Evolutionary conservation across 345 rosid species (phyloP).

Genomic region (Mallotus nudiflorus): DNA sequence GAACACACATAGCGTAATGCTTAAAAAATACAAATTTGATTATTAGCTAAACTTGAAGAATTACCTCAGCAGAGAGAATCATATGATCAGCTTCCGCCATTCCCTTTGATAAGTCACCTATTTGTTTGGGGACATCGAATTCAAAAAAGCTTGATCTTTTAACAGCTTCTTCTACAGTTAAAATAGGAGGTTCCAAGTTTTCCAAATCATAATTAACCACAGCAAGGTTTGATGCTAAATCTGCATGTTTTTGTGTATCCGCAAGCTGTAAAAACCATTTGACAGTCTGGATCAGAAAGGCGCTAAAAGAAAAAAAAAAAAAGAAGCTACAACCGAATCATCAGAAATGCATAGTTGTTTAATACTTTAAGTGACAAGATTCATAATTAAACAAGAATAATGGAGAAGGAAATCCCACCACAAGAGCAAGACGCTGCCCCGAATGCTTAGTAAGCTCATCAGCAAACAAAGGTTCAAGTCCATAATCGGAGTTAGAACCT

Average conservation of each 20-base stretch:
- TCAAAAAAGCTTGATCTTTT: conserved; percentile 65
- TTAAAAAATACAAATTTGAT: too few relatives aligned
- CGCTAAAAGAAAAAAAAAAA: too few relatives aligned
- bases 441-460: conserved; percentile 57
- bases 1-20: too few relatives aligned
- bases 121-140: conserved; percentile 46
- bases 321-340: not conserved
- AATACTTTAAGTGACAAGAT: not conserved
- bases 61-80: conserved; percentile 67
- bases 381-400: not conserved
- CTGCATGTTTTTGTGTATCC: conserved; percentile 81
- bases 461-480: conserved; percentile 60
- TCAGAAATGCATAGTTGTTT: not conserved
- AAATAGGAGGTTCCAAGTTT: conserved; percentile 55
- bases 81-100: conserved; percentile 76
- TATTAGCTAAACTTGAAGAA: too few relatives aligned
- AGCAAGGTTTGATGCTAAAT: conserved; percentile 60
- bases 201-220: conserved; percentile 58
- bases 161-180: conserved; percentile 76
- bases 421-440: conserved; percentile 74
- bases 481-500: conserved; percentile 46
- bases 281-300: conserved; percentile 6
- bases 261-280: conserved; percentile 58
- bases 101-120: conserved; percentile 71
- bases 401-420: conserved; percentile 51